Evolutionary conservation across 176 grass and related monocot genomes (phyloP).

Genomic region (Miscanthus lutarioriparius): DNA sequence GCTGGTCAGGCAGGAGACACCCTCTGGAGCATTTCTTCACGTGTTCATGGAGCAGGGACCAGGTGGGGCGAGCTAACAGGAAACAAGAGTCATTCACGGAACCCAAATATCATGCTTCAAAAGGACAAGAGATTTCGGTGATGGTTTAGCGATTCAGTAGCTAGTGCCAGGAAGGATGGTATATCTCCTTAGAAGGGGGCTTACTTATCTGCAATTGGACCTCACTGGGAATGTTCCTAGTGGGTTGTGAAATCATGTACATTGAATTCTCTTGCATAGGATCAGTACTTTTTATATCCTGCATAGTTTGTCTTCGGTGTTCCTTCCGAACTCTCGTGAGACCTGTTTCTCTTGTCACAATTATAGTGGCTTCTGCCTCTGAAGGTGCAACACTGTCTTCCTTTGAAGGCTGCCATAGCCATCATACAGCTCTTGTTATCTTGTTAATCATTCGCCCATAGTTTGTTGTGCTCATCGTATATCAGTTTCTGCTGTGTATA

Average conservation of each 20-base stretch:
- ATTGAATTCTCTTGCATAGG: conserved; percentile 30
- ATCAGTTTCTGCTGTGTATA: neutral
- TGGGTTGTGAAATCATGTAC: conserved; percentile 32
- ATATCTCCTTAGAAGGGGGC: neutral
- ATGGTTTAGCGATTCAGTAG: conserved; percentile 18
- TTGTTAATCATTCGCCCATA: neutral
- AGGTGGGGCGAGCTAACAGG: conserved; percentile 55
- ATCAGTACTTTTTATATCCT: neutral
- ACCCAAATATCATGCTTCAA: conserved; percentile 80
- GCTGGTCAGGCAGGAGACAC: conserved; percentile 57
- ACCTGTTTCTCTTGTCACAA: conserved; percentile 4
- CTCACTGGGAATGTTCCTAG: neutral
- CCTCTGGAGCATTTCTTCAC: conserved; percentile 96
- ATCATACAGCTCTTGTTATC: neutral
- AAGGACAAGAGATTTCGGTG: conserved; percentile 65
- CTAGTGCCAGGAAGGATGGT: neutral
- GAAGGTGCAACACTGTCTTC: neutral
- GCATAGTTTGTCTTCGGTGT: conserved; percentile 12
- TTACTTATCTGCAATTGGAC: neutral
- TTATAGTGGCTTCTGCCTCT: neutral
- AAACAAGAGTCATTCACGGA: conserved; percentile 58
- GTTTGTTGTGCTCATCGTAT: neutral
- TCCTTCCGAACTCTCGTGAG: conserved; percentile 7
- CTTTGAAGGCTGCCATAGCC: neutral
- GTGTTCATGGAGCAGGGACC: conserved; percentile 64